phyloP scores from a whole-genome alignment of 2,329 filamentous ascomycete genomes.

The Thermochaetoides dissita region DNA sequence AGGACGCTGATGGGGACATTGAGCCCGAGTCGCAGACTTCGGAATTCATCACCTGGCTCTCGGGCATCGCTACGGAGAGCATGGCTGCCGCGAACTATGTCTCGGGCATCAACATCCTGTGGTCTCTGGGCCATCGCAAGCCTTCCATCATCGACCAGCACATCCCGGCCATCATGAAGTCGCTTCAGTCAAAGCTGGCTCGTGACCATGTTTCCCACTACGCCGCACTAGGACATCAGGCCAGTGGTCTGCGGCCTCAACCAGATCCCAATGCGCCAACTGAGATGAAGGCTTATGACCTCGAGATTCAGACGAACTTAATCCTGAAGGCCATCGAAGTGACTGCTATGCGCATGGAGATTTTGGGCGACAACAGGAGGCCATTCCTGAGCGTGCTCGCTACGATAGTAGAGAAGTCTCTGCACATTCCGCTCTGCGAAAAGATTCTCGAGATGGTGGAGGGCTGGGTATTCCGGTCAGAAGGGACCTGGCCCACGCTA shows the following conservation, averaged over 20 bases:
- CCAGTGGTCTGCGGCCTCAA: conserved; percentile 27
- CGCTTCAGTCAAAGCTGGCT: conserved; percentile 78
- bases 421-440: conserved; percentile 72
- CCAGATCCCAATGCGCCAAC: conserved; percentile 43
- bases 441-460: conserved; percentile 93
- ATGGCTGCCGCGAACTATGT: conserved; percentile 70
- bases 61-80: conserved; percentile 73
- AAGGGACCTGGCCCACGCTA: conserved; percentile 87
- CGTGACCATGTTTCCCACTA: conserved; percentile 82
- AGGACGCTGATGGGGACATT: conserved; percentile 68
- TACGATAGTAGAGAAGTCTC: conserved; percentile 86
- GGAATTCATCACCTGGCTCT: conserved; percentile 75
- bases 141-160: conserved; percentile 82
- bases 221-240: conserved; percentile 38
- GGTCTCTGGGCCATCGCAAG: conserved; percentile 76
- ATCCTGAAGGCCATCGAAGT: conserved; percentile 95
- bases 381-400: conserved; percentile 93
- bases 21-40: conserved; percentile 69
- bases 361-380: conserved; percentile 74
- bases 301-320: conserved; percentile 76
- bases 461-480: conserved; percentile 88
- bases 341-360: conserved; percentile 81
- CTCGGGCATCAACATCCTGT: conserved; percentile 82
- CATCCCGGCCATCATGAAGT: conserved; percentile 79
- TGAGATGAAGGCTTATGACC: conserved; percentile 59